Conservation (phyloP, 495 filamentous ascomycete species). For the Daldinia vernicosa region DNA sequence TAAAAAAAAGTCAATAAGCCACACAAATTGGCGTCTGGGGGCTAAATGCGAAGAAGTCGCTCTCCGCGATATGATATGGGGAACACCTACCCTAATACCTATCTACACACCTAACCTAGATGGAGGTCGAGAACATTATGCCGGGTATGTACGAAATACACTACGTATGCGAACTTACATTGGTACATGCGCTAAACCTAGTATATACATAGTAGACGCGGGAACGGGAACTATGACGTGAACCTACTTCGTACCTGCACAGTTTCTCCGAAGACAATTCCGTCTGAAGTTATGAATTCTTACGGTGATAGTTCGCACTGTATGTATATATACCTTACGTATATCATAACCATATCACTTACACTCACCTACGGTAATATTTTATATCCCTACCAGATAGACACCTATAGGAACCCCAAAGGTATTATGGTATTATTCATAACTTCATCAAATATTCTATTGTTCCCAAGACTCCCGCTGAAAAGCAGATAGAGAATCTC, state of each 20-base stretch:
- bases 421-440: not conserved
- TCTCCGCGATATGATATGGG: too few species aligned
- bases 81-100: not conserved
- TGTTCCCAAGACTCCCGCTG: constrained; percentile 1
- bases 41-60: constrained; percentile 4
- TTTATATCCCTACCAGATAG: not conserved
- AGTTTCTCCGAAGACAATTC: not conserved
- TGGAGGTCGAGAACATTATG: too few species aligned
- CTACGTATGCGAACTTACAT: too few species aligned
- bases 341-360: too few species aligned
- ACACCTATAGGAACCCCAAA: too few species aligned
- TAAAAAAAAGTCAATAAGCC: not conserved
- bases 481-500: not conserved
- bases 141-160: too few species aligned
- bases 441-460: not conserved
- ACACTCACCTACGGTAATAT: too few species aligned
- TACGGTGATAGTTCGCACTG: not conserved
- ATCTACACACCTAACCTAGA: not conserved
- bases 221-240: constrained; percentile 10
- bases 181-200: too few species aligned
- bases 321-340: too few species aligned
- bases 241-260: not conserved
- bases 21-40: not conserved
- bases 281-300: not conserved
- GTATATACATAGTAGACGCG: too few species aligned